Percentiles rank a stretch among this genome's conserved stretches.
Conservation (phyloP, 257 asterid species). For the Solanum bulbocastanum region DNA sequence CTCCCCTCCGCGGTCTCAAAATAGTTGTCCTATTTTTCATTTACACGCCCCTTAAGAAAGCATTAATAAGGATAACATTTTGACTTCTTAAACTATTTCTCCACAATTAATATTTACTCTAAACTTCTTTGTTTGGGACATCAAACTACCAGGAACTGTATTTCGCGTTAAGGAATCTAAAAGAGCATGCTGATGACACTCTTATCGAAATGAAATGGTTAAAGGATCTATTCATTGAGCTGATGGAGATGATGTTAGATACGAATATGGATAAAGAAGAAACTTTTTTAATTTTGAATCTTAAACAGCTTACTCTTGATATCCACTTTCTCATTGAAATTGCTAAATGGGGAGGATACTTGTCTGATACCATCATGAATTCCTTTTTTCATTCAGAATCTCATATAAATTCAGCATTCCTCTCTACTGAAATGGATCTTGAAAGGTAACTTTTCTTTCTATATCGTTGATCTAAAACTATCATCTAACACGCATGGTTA, state of each 20-base stretch:
- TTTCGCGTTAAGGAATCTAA: conserved; percentile 49
- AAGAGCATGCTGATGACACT: conserved; percentile 39
- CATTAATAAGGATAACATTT: background rate
- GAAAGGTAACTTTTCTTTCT: conserved; percentile 28
- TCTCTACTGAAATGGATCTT: conserved; percentile 24
- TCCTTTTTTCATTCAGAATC: conserved; percentile 15
- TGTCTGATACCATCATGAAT: conserved; percentile 21
- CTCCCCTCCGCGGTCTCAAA: background rate
- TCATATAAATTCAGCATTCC: conserved; percentile 20
- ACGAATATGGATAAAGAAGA: conserved; percentile 29
- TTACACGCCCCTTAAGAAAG: background rate
- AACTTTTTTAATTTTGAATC: background rate
- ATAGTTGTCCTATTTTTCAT: background rate
- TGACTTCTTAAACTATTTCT: background rate
- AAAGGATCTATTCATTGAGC: conserved; percentile 34
- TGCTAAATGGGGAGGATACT: conserved; percentile 45
- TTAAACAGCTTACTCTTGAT: conserved; percentile 44
- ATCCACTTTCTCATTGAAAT: conserved; percentile 57
- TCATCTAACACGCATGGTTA: background rate
- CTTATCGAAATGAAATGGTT: conserved; percentile 36
- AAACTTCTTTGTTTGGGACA: background rate
- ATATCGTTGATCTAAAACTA: background rate
- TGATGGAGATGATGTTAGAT: conserved; percentile 29
- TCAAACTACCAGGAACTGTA: conserved; percentile 40
- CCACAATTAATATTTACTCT: background rate